These are phyloP conservation scores for Inga oerstediana DNA, from an alignment of 306 rosid species.

Conservation along the genomic window DNA sequence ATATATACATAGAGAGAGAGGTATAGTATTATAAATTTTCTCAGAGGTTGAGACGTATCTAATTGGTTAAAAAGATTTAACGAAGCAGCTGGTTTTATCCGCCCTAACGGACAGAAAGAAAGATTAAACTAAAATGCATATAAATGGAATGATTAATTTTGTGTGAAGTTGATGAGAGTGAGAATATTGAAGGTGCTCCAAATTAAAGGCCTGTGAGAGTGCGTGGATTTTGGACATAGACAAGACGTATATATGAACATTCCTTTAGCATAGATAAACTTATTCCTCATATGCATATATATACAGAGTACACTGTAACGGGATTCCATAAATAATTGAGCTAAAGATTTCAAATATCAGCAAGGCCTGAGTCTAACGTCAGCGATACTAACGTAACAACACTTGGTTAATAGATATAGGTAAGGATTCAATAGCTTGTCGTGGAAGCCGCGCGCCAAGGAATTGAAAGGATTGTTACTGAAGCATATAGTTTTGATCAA, in stretches of 20 bases:
- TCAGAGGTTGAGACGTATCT: too few relatives aligned
- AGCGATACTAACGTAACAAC: not conserved
- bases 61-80: not conserved
- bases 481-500: not conserved
- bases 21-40: too few relatives aligned
- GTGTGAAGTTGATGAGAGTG: not conserved
- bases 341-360: not conserved
- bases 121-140: not conserved
- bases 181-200: not conserved
- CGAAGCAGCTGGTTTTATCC: not conserved
- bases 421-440: not conserved
- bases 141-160: not conserved
- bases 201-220: not conserved
- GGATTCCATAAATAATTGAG: not conserved
- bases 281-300: not conserved
- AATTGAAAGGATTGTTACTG: not conserved
- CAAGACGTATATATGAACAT: not conserved
- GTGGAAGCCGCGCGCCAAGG: not conserved
- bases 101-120: not conserved
- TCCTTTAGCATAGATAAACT: not conserved
- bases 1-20: too few relatives aligned
- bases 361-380: not conserved
- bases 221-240: not conserved
- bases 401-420: too few relatives aligned
- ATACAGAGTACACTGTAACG: not conserved